These are phyloP conservation scores for Dichomitus squalens DNA, from an alignment of 1,284 basidiomycete species.

Conservation along the genomic window DNA sequence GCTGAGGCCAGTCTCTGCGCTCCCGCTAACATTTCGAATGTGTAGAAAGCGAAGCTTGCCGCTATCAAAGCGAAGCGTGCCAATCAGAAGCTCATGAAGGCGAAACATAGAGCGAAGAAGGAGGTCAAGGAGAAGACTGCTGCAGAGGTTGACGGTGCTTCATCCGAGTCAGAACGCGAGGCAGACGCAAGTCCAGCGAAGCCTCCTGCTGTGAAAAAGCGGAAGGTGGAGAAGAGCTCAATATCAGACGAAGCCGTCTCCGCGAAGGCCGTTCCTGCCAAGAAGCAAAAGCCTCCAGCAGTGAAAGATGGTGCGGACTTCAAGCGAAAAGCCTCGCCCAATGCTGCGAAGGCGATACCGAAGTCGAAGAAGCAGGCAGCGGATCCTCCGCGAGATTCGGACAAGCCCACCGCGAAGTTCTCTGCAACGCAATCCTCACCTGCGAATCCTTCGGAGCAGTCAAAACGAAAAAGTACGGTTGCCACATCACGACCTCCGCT, in stretches of 20 bases:
- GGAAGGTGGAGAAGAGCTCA: slow-evolving; percentile 25
- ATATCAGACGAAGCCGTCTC: background rate
- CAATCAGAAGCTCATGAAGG: slow-evolving; percentile 39
- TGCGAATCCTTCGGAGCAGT: background rate
- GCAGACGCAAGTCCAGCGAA: slow-evolving; percentile 14
- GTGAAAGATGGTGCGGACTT: background rate
- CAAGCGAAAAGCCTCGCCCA: background rate
- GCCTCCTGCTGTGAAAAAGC: slow-evolving; percentile 27
- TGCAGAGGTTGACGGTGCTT: background rate
- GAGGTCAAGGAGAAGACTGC: slow-evolving; percentile 19
- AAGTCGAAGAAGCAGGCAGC: background rate
- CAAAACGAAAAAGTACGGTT: background rate
- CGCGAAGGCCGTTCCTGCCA: background rate
- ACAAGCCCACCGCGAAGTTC: background rate
- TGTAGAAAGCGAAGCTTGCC: slow-evolving; percentile 45
- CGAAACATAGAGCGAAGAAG: slow-evolving; percentile 26
- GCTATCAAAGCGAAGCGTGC: slow-evolving; percentile 42
- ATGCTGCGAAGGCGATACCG: background rate
- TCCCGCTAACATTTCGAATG: background rate
- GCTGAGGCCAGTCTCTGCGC: background rate
- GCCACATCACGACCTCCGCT: no score
- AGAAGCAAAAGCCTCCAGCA: slow-evolving; percentile 6
- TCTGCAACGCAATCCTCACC: no score
- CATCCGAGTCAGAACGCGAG: background rate
- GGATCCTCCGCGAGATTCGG: background rate